These are phyloP conservation scores for Tricholoma furcatifolium DNA, from an alignment of 768 basidiomycete species.

Conservation along the genomic window DNA sequence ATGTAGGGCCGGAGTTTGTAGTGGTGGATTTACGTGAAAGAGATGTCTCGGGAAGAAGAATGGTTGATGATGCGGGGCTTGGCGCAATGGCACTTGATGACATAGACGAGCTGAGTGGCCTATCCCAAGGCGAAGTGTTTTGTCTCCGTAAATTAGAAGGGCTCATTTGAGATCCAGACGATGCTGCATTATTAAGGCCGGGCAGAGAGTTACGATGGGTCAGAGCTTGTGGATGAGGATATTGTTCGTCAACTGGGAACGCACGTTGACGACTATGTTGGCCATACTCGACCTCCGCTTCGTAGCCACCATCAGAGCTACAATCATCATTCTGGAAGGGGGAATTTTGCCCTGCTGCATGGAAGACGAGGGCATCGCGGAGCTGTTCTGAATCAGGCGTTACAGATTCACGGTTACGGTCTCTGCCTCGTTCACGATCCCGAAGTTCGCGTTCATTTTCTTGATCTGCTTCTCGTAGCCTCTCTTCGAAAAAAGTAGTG, in stretches of 20 bases:
- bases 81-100: slow-evolving; percentile 55
- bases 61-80: slow-evolving; percentile 59
- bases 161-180: slow-evolving; percentile 62
- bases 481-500: slow-evolving; percentile 92
- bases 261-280: slow-evolving; percentile 76
- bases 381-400: slow-evolving; percentile 53
- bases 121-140: slow-evolving; percentile 66
- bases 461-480: slow-evolving; percentile 74
- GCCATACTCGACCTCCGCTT: slow-evolving; percentile 67
- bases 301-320: slow-evolving; percentile 81
- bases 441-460: slow-evolving; percentile 64
- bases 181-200: slow-evolving; percentile 59
- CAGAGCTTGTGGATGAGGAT: slow-evolving; percentile 36
- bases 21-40: slow-evolving; percentile 65
- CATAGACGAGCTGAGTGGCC: slow-evolving; percentile 51
- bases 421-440: slow-evolving; percentile 46
- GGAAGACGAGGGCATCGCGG: slow-evolving; percentile 61
- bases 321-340: slow-evolving; percentile 67
- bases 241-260: slow-evolving; percentile 49
- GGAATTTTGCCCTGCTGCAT: slow-evolving; percentile 54
- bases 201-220: slow-evolving; percentile 56
- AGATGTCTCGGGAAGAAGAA: slow-evolving; percentile 61
- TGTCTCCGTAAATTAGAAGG: slow-evolving; percentile 71
- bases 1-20: slow-evolving; percentile 42
- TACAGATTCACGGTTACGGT: slow-evolving; percentile 58